Percentiles rank a stretch among this genome's conserved stretches.
Evolutionary conservation across 2,329 filamentous ascomycete species (phyloP).

Genomic region (Ceratocystis eucalypticola): DNA sequence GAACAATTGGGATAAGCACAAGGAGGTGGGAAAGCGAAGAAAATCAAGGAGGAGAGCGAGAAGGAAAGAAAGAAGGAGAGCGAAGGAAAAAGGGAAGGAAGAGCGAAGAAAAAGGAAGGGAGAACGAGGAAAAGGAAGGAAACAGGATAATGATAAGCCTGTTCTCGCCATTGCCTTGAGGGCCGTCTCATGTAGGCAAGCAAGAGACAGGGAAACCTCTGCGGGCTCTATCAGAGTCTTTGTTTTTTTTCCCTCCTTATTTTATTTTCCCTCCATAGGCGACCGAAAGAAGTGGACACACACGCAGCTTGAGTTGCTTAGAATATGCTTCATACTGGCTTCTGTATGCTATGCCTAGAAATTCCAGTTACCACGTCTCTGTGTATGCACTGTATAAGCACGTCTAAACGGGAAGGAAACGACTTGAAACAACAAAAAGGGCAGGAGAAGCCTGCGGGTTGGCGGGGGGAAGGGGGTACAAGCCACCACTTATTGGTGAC

Average conservation of each 20-base stretch:
- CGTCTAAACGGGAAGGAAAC: neutral
- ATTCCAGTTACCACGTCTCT: neutral
- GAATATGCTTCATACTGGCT: too few species aligned
- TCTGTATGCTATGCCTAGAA: too few species aligned
- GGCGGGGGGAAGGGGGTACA: neutral
- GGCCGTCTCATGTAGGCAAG: neutral
- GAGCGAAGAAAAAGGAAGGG: neutral
- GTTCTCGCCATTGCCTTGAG: neutral
- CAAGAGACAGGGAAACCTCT: neutral
- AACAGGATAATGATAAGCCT: neutral
- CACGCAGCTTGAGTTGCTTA: too few species aligned
- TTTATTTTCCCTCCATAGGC: too few species aligned
- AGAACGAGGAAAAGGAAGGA: neutral
- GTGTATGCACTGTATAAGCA: neutral
- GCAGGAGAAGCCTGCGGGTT: neutral
- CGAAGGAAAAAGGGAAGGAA: neutral
- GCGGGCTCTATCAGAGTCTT: too few species aligned
- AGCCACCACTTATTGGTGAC: neutral
- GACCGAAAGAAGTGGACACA: too few species aligned
- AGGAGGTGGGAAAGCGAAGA: neutral
- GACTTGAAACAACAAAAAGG: neutral
- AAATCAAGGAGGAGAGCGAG: neutral
- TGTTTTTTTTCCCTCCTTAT: too few species aligned
- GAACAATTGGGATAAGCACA: neutral
- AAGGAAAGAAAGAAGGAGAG: neutral